Percentiles rank a stretch among this genome's conserved stretches.
phyloP scores from a whole-genome alignment of 208 protist species.

The Acanthamoeba royreba region DNA sequence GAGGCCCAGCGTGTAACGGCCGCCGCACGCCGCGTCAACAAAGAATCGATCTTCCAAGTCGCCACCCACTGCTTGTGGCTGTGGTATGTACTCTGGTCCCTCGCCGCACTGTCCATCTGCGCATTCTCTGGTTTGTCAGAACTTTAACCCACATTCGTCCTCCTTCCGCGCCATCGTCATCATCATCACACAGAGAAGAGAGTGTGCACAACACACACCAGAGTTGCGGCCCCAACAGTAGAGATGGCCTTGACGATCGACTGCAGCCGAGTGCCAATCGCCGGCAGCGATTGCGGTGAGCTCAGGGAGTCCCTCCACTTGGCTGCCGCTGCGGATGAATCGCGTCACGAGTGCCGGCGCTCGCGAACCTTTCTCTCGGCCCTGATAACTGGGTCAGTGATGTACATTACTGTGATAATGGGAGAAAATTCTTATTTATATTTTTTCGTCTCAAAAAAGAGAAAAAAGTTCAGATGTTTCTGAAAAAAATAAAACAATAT shows the following conservation, averaged over 20 bases:
- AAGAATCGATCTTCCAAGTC: background rate
- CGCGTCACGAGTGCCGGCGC: no score
- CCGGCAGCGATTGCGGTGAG: background rate
- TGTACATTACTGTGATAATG: no score
- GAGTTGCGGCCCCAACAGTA: background rate
- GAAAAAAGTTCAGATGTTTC: no score
- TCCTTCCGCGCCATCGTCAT: no score
- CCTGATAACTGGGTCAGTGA: no score
- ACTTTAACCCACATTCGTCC: no score
- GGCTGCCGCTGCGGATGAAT: no score
- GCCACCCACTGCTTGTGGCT: background rate
- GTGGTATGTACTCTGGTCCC: background rate
- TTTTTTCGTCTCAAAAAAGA: no score
- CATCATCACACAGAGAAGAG: background rate
- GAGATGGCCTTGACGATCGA: background rate
- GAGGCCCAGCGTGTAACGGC: background rate
- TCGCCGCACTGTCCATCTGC: background rate
- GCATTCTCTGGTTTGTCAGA: background rate
- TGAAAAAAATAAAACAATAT: no score
- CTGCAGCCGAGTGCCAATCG: background rate
- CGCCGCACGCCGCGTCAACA: background rate
- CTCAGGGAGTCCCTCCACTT: no score
- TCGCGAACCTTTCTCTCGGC: no score
- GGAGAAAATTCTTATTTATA: no score
- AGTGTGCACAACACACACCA: background rate